Evolutionary conservation across 768 basidiomycete genomes (phyloP).

Genomic region (Lactifluus pinguis): DNA sequence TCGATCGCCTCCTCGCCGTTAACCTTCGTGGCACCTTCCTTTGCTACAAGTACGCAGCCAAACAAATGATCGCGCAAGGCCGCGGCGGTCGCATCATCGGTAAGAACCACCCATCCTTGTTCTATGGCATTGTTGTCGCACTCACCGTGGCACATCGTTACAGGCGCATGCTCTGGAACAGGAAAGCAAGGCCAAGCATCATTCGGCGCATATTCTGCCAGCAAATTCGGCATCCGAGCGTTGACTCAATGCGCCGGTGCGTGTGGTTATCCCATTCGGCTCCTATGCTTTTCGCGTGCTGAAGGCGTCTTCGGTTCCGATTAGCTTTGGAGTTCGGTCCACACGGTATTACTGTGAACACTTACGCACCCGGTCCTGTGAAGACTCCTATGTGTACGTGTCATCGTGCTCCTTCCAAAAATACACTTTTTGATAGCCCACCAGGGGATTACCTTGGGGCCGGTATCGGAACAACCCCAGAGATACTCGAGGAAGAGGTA

Average conservation of each 20-base stretch:
- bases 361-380: conserved; percentile 20
- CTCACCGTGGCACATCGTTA: background rate
- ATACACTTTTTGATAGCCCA: background rate
- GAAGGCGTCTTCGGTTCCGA: background rate
- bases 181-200: conserved; percentile 8
- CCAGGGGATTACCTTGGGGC: conserved; percentile 12
- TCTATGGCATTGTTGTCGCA: background rate
- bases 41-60: conserved; percentile 22
- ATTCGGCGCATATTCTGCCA: conserved; percentile 23
- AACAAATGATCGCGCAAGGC: conserved; percentile 22
- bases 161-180: conserved; percentile 12
- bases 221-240: conserved; percentile 27
- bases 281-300: background rate
- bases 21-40: conserved; percentile 20
- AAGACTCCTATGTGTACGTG: conserved; percentile 19
- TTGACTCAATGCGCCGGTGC: conserved; percentile 24
- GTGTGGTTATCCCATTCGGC: background rate
- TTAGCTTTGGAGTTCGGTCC: conserved; percentile 19
- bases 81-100: conserved; percentile 23
- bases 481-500: conserved; percentile 12
- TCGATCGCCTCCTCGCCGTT: conserved; percentile 16
- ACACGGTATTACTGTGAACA: conserved; percentile 21
- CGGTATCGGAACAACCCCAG: background rate
- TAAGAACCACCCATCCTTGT: background rate
- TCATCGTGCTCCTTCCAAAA: background rate